phyloP scores from a whole-genome alignment of 345 rosid species.

The Noccaea bulbosa region DNA sequence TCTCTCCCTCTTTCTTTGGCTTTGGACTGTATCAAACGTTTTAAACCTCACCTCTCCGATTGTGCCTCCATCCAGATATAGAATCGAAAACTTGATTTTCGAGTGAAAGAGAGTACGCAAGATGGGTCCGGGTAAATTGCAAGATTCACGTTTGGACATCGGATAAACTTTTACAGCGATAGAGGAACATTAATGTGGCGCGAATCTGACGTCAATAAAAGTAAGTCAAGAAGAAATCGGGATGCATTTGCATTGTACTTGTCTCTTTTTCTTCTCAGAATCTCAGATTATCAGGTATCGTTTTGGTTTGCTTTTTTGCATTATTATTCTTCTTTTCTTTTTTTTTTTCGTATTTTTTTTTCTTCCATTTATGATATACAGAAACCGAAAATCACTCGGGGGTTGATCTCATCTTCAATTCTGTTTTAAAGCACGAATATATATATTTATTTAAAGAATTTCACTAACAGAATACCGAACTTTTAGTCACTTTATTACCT shows the following conservation, averaged over 20 bases:
- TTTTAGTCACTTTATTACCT: background rate
- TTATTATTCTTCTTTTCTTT: too few relatives aligned
- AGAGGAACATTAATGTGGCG: slow-evolving; percentile 1
- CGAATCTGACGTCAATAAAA: slow-evolving; percentile 17
- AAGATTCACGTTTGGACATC: slow-evolving; percentile 3
- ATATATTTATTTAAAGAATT: background rate
- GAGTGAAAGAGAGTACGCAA: background rate
- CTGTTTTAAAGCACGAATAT: background rate
- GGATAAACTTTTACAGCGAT: slow-evolving; percentile 8
- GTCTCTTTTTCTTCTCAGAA: background rate
- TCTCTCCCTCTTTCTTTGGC: background rate
- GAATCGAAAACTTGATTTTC: background rate
- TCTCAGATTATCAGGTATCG: background rate
- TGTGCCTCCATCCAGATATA: slow-evolving; percentile 1
- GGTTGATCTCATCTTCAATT: background rate
- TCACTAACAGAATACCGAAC: background rate
- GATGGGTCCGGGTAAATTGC: background rate
- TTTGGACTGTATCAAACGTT: background rate
- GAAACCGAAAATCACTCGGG: background rate
- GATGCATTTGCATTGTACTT: background rate
- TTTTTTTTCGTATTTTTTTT: too few relatives aligned
- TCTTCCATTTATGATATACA: too few relatives aligned
- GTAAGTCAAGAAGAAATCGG: background rate
- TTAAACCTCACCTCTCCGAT: background rate
- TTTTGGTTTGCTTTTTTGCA: background rate